Evolutionary conservation across 2,329 filamentous ascomycete genomes (phyloP), one percentile per base, ranked within the genome.

Genomic region (Cladosporium sphaerospermum): DNA sequence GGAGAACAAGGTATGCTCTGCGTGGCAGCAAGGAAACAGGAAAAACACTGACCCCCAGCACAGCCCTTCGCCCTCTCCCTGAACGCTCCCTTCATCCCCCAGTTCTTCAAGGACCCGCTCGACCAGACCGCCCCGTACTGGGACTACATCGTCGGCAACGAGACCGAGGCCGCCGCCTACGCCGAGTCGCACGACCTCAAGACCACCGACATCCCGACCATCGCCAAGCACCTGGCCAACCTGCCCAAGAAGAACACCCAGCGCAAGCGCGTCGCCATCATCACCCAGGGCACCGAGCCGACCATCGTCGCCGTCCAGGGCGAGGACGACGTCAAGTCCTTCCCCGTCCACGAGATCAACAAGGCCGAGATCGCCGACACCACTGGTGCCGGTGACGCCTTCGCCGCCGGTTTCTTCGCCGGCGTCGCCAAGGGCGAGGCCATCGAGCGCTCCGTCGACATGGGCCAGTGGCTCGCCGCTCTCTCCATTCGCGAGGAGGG

Each of bases 31-130:
- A 36, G 18, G 16, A 3, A 11, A 28, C 23, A 4, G 1, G 9
- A 11, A 31, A 13, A 39, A 39, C 6, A 40, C 39, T 52, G 33
- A 52, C 49, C 16, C 23, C 23, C 23, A 16, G 5, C 8, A 13
- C 56, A 81, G 79, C 69, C 79, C 57, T 95, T 97, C 72, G 83
- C 91, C 64, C 84, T 99, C 63, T 95, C 90, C 62, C 83, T 99
- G 57, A 93, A 89, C 48, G 93, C 93, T 7, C 93, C 93, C 56
- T 99, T 99, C 79, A 96, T 99, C 67, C 78, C 86, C 37, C 87
- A 95, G 70, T 96, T 96, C 81, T 99, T 97, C 86, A 96, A 96
- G 80, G 91, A 96, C 46, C 87, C 84, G 60, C 82, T 99, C 45
- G 89, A 96, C 73, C 84, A 84, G 64, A 86, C 88, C 52, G 79